phyloP scores from a whole-genome alignment of 2,329 filamentous ascomycete species.

The Venturia nashicola region DNA sequence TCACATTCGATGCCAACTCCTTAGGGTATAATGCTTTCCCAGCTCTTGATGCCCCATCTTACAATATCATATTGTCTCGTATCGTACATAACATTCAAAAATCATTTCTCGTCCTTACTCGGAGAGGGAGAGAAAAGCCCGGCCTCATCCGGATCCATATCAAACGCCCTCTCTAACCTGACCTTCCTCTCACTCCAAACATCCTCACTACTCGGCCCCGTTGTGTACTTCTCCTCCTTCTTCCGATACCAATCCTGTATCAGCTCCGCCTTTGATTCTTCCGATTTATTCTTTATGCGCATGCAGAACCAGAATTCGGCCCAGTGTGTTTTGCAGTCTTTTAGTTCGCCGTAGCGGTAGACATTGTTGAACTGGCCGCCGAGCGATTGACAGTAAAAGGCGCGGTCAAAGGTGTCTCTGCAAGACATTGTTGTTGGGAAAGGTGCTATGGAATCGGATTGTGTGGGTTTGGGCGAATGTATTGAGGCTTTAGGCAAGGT shows the following conservation, averaged over 20 bases:
- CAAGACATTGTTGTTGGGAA: conserved; percentile 60
- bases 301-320: conserved; percentile 97
- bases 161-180: conserved; percentile 40
- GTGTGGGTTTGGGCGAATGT: background rate
- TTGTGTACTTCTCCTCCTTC: conserved; percentile 47
- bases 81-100: background rate
- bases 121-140: conserved; percentile 10
- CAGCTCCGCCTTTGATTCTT: conserved; percentile 44
- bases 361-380: conserved; percentile 86
- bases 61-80: background rate
- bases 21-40: background rate
- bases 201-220: conserved; percentile 70
- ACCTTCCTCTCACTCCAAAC: conserved; percentile 68
- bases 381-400: conserved; percentile 86
- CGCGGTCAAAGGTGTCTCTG: conserved; percentile 77
- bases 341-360: conserved; percentile 72
- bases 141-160: conserved; percentile 21
- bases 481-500: background rate
- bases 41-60: background rate
- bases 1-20: background rate
- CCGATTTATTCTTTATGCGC: conserved; percentile 56
- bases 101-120: background rate
- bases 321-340: conserved; percentile 75
- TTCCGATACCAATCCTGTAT: conserved; percentile 59
- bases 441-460: background rate